These are phyloP conservation scores for Tetradesmus obliquus DNA, from an alignment of 139 green algal species.

Conservation along the genomic window DNA sequence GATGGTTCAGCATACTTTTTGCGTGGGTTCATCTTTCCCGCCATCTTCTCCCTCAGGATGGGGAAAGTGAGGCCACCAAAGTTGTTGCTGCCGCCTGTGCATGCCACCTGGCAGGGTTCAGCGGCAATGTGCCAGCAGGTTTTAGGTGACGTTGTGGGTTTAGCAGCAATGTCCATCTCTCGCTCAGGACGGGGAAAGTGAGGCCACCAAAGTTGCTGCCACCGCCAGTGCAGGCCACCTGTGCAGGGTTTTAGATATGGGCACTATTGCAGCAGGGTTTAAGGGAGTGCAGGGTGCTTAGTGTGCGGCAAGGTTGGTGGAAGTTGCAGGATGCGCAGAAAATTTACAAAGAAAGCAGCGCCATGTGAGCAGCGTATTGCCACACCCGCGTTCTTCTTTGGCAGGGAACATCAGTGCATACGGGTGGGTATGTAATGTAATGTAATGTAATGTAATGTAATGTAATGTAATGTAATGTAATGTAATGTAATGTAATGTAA, in stretches of 20 bases:
- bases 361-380: too few relatives aligned
- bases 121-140: not conserved
- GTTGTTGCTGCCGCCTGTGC: constrained; percentile 50
- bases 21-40: not conserved
- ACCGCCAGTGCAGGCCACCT: constrained; percentile 45
- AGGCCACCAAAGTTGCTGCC: constrained; percentile 56
- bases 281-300: too few relatives aligned
- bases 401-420: too few relatives aligned
- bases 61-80: constrained; percentile 53
- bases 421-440: too few relatives aligned
- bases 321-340: too few relatives aligned
- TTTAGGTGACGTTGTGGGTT: not conserved
- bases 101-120: constrained; percentile 7
- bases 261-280: not conserved
- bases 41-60: constrained; percentile 52
- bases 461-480: too few relatives aligned
- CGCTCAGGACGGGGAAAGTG: constrained; percentile 46
- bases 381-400: too few relatives aligned
- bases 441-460: too few relatives aligned
- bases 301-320: too few relatives aligned
- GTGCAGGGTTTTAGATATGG: not conserved
- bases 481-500: too few relatives aligned
- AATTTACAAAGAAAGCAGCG: too few relatives aligned
- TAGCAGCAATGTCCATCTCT: constrained; percentile 36
- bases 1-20: not conserved